phyloP scores from a whole-genome alignment of 1,284 basidiomycete species.

The Cryptococcus jaspeensis region DNA sequence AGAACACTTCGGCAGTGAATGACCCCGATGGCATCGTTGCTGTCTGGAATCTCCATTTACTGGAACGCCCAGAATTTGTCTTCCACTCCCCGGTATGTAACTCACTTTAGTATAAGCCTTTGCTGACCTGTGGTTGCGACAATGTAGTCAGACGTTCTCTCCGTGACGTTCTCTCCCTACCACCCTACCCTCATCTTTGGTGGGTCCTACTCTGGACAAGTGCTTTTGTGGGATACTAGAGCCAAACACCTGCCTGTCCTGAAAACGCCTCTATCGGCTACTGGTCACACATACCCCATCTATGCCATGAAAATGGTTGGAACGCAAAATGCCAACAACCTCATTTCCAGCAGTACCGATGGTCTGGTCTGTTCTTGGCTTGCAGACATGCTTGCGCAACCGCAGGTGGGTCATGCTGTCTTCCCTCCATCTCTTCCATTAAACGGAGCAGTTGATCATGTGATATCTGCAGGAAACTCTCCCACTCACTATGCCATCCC shows the following conservation, averaged over 20 bases:
- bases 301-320: conserved; percentile 97
- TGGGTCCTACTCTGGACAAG: conserved; percentile 97
- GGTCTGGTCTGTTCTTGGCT: conserved; percentile 97
- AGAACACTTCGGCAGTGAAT: conserved; percentile 83
- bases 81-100: conserved; percentile 85
- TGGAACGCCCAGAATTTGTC: conserved; percentile 93
- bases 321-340: conserved; percentile 95
- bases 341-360: conserved; percentile 94
- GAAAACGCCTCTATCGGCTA: conserved; percentile 91
- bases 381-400: conserved; percentile 96
- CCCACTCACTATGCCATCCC: conserved; percentile 74
- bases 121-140: neutral
- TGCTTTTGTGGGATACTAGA: conserved; percentile 97
- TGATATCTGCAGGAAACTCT: conserved; percentile 70
- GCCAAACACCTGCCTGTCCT: conserved; percentile 92
- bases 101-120: neutral
- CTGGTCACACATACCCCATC: conserved; percentile 96
- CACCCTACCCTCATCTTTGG: conserved; percentile 96
- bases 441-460: too few relatives aligned
- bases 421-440: neutral
- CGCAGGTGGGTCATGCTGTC: conserved; percentile 63
- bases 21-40: conserved; percentile 96
- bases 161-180: conserved; percentile 94
- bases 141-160: conserved; percentile 88
- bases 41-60: conserved; percentile 94